Conservation (phyloP, 164 flowering plant genomes). For the Sedum album region DNA sequence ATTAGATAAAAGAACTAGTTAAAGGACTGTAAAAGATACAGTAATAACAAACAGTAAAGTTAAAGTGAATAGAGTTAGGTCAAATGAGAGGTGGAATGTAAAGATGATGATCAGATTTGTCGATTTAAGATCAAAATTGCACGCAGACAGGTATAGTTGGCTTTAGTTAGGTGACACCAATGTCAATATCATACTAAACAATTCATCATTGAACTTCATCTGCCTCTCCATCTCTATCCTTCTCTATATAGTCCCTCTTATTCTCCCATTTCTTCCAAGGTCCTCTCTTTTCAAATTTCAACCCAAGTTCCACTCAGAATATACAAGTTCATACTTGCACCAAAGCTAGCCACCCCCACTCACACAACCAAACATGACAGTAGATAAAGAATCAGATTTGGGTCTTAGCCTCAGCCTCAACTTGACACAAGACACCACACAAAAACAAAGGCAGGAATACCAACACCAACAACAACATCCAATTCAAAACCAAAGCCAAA, state of each 20-base stretch:
- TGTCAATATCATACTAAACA: conserved; percentile 4
- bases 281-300: background rate
- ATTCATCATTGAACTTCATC: background rate
- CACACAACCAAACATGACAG: background rate
- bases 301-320: background rate
- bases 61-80: conserved; percentile 1
- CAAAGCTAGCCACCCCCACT: background rate
- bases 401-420: conserved; percentile 9
- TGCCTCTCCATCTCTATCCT: conserved; percentile 4
- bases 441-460: background rate
- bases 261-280: background rate
- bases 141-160: conserved; percentile 1
- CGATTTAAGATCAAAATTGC: background rate
- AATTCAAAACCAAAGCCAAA: background rate
- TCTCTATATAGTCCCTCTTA: background rate
- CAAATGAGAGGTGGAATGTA: background rate
- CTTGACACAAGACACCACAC: background rate
- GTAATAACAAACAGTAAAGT: background rate
- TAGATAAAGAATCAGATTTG: conserved; percentile 4
- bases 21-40: background rate
- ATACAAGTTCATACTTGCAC: background rate
- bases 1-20: background rate
- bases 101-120: background rate
- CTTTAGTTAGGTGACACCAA: conserved; percentile 7
- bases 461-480: background rate